Base-by-base conservation (phyloP, 768 basidiomycete species). In the Rhodotorula toruloides region DNA sequence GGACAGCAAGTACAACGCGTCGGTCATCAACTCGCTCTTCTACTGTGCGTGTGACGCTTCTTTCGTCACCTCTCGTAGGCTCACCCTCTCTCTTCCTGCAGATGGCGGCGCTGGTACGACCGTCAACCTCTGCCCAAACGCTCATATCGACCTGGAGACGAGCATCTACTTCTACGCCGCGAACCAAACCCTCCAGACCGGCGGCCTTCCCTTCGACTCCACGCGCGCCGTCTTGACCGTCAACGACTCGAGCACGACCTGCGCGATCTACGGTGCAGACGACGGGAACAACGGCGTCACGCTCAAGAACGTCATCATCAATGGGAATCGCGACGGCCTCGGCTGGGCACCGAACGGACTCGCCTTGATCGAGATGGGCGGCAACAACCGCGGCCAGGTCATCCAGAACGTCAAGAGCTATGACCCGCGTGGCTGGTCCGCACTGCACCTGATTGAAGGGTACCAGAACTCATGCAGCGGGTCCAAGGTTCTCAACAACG, bases 71-170 rank as follows among this genome's bases (percentile, higher is more conserved):
- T 31, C 27, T 8, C 29, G 19, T 13, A 11, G 12, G 37, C 34
- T 13, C 2, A 34, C 39, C 27, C 21, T 29, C 4, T 17, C 3
- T 6, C 19, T 12, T 37, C 13, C 12, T 50, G 36, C 50, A 57
- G 29, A 67, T 37, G 72, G 68, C 32, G 75, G 75, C 13, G 65
- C 61, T 4, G 65, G 65, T 14, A 59, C 65, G 37, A 55, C 61
- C 48, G 65, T 76, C 25, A 39, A 58, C 43, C 59, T 69, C n/a
- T 69, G 68, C 54, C 68, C 54, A 0, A 12, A 31, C 32, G 54
- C 68, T 1, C 37, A 39, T 8, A 64, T 69, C 58, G 22, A 39
- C 27, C 58, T 57, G 43, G 39, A 44, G 42, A 53, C 50, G n/a
- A 34, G 58, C n/a, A 49, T 69, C 58, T 64, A 44, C 54, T 61